Percentiles rank a stretch among this genome's conserved stretches.
Conservation (phyloP, 768 basidiomycete species). For the Rubroboletus pulcherrimus region DNA sequence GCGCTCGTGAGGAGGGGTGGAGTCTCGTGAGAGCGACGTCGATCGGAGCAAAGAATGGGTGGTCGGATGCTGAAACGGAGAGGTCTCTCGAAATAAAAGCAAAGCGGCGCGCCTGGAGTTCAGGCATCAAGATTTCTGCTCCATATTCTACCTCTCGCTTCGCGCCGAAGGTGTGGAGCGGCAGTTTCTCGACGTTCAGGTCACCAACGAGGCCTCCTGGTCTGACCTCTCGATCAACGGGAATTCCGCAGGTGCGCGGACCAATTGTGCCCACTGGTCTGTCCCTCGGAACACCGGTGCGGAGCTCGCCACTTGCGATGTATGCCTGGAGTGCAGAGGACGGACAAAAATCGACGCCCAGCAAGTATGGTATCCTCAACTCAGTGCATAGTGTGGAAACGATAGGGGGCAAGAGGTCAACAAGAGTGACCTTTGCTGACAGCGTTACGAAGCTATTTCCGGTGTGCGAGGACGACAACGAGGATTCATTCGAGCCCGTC, state of each 20-base stretch:
- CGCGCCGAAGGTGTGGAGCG: conserved; percentile 17
- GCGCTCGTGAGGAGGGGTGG: conserved; percentile 40
- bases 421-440: conserved; percentile 18
- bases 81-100: conserved; percentile 52
- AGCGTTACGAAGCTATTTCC: conserved; percentile 26
- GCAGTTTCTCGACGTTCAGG: neutral
- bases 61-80: conserved; percentile 27
- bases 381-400: conserved; percentile 13
- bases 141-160: conserved; percentile 14
- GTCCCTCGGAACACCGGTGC: conserved; percentile 48
- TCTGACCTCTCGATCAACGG: conserved; percentile 4
- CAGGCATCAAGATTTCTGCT: conserved; percentile 41
- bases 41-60: conserved; percentile 21
- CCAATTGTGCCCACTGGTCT: conserved; percentile 34
- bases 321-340: conserved; percentile 39
- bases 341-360: conserved; percentile 20
- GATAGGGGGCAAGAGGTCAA: conserved; percentile 11
- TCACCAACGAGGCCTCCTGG: conserved; percentile 20
- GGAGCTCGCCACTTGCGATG: conserved; percentile 48
- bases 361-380: conserved; percentile 19
- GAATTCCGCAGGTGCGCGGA: conserved; percentile 3
- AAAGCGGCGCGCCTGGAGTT: conserved; percentile 65
- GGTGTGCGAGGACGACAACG: conserved; percentile 29
- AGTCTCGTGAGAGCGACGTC: conserved; percentile 32
- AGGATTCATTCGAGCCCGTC: conserved; percentile 31